These are phyloP conservation scores for Brettanomyces nanus DNA, from an alignment of 805 yeast species.

Conservation along the genomic window DNA sequence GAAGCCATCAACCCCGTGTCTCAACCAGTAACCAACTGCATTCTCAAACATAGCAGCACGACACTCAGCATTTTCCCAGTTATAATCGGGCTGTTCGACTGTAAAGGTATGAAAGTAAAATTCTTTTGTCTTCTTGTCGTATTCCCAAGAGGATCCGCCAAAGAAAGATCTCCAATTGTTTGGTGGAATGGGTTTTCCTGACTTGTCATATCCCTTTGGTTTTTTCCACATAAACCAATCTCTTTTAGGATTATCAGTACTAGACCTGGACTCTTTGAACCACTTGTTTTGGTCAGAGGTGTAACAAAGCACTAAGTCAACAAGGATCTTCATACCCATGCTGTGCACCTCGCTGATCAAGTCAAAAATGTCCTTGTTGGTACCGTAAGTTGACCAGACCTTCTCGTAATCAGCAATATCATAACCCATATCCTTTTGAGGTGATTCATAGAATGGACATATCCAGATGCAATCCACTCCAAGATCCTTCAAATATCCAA, in stretches of 20 bases:
- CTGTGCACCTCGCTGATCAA: constrained; percentile 39
- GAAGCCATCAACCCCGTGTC: constrained; percentile 49
- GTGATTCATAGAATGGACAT: constrained; percentile 50
- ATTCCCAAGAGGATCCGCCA: constrained; percentile 50
- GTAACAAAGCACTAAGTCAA: constrained; percentile 53
- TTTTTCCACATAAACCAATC: constrained; percentile 57
- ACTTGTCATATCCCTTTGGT: constrained; percentile 31
- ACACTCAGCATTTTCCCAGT: constrained; percentile 46
- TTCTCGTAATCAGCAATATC: constrained; percentile 48
- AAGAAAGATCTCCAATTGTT: constrained; percentile 49
- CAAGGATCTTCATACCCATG: constrained; percentile 42
- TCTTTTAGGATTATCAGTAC: constrained; percentile 44
- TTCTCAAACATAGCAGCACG: constrained; percentile 15
- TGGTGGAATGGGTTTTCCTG: constrained; percentile 47
- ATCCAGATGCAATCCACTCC: constrained; percentile 37
- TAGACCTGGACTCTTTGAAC: constrained; percentile 48
- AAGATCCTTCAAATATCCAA: background rate
- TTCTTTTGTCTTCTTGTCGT: constrained; percentile 45
- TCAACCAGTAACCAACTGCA: constrained; percentile 1
- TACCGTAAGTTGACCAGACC: constrained; percentile 45
- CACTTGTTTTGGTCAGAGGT: constrained; percentile 47
- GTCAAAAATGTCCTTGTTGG: constrained; percentile 43
- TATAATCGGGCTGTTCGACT: constrained; percentile 47
- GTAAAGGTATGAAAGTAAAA: constrained; percentile 50
- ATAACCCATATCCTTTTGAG: constrained; percentile 57